Conservation (phyloP, 2,329 filamentous ascomycete species). For the Fusarium piperis region DNA sequence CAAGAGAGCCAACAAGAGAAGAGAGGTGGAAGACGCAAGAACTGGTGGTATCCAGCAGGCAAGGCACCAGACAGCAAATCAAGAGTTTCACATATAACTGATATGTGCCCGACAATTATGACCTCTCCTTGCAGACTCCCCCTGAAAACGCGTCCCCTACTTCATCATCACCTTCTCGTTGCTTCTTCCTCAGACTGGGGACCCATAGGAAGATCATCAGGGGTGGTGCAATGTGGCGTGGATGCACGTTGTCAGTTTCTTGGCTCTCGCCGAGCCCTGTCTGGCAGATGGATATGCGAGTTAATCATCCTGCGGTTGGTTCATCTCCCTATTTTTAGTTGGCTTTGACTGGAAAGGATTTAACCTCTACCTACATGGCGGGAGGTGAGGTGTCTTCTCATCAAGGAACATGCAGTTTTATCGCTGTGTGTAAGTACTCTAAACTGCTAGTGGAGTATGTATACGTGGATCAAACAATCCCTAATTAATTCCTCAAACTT, state of each 20-base stretch:
- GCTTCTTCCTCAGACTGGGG: neutral
- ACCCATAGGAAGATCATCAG: neutral
- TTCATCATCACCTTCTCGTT: neutral
- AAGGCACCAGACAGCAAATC: neutral
- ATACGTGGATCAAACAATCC: neutral
- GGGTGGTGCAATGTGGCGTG: neutral
- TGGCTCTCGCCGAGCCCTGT: neutral
- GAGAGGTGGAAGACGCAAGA: neutral
- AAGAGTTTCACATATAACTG: neutral
- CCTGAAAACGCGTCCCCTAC: neutral
- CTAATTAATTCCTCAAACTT: neutral
- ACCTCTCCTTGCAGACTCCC: neutral
- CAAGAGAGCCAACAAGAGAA: neutral
- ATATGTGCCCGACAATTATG: neutral
- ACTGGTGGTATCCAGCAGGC: neutral
- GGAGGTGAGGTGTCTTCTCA: neutral
- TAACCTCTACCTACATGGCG: neutral
- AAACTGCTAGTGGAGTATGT: neutral
- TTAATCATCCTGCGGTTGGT: conserved; percentile 20
- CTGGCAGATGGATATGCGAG: neutral
- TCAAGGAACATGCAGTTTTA: neutral
- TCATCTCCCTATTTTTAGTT: neutral
- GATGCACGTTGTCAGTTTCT: neutral
- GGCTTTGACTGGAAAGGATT: conserved; percentile 6
- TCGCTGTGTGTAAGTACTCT: neutral